Percentiles rank a stretch among this genome's conserved stretches.
phyloP scores from a whole-genome alignment of 2,329 filamentous ascomycete genomes.

The Aureobasidium sp. region DNA sequence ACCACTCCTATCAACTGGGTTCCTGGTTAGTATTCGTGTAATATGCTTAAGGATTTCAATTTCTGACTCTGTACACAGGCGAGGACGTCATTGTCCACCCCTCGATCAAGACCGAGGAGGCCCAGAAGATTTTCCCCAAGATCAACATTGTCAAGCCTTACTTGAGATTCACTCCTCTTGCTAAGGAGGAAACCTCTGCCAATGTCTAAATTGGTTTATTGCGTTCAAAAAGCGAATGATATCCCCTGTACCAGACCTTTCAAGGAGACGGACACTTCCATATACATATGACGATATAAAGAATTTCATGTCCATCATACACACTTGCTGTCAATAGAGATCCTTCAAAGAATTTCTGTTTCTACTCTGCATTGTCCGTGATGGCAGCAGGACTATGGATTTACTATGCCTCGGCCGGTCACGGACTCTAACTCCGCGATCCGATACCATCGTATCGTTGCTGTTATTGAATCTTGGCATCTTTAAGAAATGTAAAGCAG shows the following conservation, averaged over 20 bases:
- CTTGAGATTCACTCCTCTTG: slow-evolving; percentile 38
- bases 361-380: too few relatives aligned
- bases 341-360: too few relatives aligned
- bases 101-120: slow-evolving; percentile 50
- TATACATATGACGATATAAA: slow-evolving; percentile 11
- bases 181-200: background rate
- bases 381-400: background rate
- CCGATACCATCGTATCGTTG: background rate
- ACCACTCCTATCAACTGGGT: slow-evolving; percentile 59
- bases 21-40: slow-evolving; percentile 32
- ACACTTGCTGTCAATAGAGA: too few relatives aligned
- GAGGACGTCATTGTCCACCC: slow-evolving; percentile 50
- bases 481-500: slow-evolving; percentile 5
- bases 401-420: background rate
- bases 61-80: background rate
- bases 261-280: background rate
- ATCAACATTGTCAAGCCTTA: slow-evolving; percentile 58
- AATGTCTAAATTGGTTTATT: slow-evolving; percentile 26
- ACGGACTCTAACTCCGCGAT: background rate
- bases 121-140: slow-evolving; percentile 53
- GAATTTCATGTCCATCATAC: background rate
- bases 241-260: background rate
- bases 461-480: slow-evolving; percentile 5
- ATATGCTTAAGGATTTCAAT: slow-evolving; percentile 33
- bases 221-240: slow-evolving; percentile 13